Conservation (phyloP, 2,329 filamentous ascomycete genomes). For the Hypoxylon sp. region DNA sequence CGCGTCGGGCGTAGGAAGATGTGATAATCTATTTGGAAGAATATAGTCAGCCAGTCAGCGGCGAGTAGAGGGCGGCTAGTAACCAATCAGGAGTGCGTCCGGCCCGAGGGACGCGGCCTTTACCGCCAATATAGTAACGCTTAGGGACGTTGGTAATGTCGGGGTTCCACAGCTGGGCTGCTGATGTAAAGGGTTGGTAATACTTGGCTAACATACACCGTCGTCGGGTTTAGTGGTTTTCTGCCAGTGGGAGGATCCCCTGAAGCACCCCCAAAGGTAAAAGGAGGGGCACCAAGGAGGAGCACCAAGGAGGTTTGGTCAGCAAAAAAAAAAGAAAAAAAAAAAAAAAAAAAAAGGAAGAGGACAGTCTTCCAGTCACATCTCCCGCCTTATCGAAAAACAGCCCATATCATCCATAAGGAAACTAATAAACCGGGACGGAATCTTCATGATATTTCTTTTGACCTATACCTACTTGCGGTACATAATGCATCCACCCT, state of each 20-base stretch:
- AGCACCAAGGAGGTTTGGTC: too few relatives aligned
- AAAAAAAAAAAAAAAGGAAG: neutral
- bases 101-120: constrained; percentile 35
- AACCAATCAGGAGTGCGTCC: constrained; percentile 14
- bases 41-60: constrained; percentile 45
- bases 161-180: constrained; percentile 13
- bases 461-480: constrained; percentile 14
- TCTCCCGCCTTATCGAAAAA: constrained; percentile 17
- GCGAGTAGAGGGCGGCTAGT: constrained; percentile 24
- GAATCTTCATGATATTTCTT: constrained; percentile 43
- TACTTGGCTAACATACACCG: constrained; percentile 31
- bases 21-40: constrained; percentile 41
- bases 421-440: constrained; percentile 19
- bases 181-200: constrained; percentile 49
- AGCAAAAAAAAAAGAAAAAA: too few relatives aligned
- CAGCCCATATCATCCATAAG: constrained; percentile 5
- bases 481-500: constrained; percentile 41
- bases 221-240: constrained; percentile 21
- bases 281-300: too few relatives aligned
- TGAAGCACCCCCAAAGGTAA: neutral
- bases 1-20: constrained; percentile 19
- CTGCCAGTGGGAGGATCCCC: neutral
- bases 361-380: neutral
- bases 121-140: constrained; percentile 19
- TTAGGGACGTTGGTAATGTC: constrained; percentile 4